Evolutionary conservation across 2,329 filamentous ascomycete genomes (phyloP).

Genomic region (Xylaria sp.): DNA sequence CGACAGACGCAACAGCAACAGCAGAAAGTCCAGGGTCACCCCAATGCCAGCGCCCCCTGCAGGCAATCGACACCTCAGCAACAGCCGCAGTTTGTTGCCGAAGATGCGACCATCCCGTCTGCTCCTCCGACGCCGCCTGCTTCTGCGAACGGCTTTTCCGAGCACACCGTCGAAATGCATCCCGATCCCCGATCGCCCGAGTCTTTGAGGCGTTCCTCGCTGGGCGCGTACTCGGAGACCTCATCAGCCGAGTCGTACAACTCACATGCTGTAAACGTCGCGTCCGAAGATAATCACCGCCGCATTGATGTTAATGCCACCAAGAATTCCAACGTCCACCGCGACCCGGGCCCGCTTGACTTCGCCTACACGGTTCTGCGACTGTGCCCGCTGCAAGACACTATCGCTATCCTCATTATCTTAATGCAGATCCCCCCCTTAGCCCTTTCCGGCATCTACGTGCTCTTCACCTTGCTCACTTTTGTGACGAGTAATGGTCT

Average conservation of each 20-base stretch:
- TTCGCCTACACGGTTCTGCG: conserved; percentile 86
- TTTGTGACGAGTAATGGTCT: conserved; percentile 86
- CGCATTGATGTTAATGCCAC: conserved; percentile 76
- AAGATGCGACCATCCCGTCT: conserved; percentile 49
- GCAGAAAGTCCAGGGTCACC: conserved; percentile 58
- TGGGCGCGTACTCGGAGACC: conserved; percentile 64
- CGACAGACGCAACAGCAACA: conserved; percentile 37
- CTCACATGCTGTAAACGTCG: conserved; percentile 51
- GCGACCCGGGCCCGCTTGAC: conserved; percentile 77
- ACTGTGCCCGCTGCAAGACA: conserved; percentile 91
- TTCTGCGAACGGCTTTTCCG: conserved; percentile 52
- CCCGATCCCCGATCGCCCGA: conserved; percentile 56
- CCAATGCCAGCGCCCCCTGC: conserved; percentile 50
- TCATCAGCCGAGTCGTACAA: conserved; percentile 64
- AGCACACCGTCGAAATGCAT: conserved; percentile 53
- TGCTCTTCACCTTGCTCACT: conserved; percentile 90
- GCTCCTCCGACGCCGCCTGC: conserved; percentile 51
- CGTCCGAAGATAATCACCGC: conserved; percentile 64
- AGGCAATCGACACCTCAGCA: conserved; percentile 36
- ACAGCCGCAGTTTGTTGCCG: conserved; percentile 43
- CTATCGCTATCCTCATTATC: conserved; percentile 95
- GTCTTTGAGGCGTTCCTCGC: conserved; percentile 49
- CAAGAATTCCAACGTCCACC: conserved; percentile 74
- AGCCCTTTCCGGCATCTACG: conserved; percentile 87
- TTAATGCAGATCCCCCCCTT: conserved; percentile 91